Evolutionary conservation across 202 grass and related monocot species (phyloP).

Genomic region (Panicum virgatum): DNA sequence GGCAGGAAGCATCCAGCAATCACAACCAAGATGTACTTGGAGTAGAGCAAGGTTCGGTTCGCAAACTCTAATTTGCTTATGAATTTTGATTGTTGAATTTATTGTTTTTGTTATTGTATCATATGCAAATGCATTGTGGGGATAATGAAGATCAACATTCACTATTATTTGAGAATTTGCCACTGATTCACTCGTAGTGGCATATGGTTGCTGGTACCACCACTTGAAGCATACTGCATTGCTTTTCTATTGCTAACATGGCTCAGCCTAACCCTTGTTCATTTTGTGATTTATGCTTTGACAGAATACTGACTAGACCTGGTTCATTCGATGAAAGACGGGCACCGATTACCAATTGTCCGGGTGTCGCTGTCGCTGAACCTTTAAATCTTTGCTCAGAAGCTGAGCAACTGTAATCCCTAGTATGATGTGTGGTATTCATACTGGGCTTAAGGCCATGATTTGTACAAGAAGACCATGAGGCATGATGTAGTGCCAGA

Average conservation of each 20-base stretch:
- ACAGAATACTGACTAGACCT: constrained; percentile 32
- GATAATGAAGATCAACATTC: background rate
- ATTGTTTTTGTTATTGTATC: background rate
- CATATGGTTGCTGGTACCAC: background rate
- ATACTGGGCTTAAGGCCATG: constrained; percentile 9
- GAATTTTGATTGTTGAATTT: background rate
- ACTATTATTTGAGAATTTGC: background rate
- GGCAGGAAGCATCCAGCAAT: constrained; percentile 66
- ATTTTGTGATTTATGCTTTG: background rate
- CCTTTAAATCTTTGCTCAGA: background rate
- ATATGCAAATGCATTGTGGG: background rate
- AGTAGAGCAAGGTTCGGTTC: constrained; percentile 54
- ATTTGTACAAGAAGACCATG: constrained; percentile 18
- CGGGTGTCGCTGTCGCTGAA: background rate
- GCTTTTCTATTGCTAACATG: background rate
- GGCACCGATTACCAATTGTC: background rate
- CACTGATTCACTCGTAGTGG: background rate
- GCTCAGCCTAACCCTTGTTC: background rate
- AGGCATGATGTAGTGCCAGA: constrained; percentile 31
- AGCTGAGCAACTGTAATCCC: background rate
- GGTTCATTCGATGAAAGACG: background rate
- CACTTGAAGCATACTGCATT: background rate
- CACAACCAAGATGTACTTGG: constrained; percentile 70
- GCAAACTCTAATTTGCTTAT: background rate
- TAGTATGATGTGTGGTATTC: constrained; percentile 8